A percentile compares a stretch with the other conserved stretches of the same genome.
Evolutionary conservation across 108 stramenopile species (phyloP).

Genomic region (Nitzschia sp.): DNA sequence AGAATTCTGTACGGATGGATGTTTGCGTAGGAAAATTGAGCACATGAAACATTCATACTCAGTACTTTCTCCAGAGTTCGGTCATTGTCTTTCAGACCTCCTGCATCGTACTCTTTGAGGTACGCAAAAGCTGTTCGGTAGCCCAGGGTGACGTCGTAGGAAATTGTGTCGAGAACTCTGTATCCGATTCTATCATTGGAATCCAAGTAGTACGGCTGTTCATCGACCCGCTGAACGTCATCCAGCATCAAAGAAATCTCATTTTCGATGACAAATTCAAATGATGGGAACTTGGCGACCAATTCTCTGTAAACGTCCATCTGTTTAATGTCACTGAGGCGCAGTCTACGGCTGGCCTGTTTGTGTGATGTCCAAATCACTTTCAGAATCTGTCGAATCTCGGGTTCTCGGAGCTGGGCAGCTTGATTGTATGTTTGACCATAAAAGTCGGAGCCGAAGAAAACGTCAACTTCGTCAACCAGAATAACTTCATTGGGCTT

Average conservation of each 20-base stretch:
- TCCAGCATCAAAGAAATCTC: constrained; percentile 59
- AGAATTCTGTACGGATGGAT: constrained; percentile 57
- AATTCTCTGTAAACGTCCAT: constrained; percentile 42
- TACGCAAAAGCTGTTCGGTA: constrained; percentile 65
- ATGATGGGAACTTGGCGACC: constrained; percentile 35
- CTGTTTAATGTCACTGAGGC: constrained; percentile 40
- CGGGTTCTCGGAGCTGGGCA: constrained; percentile 46
- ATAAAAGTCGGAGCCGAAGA: constrained; percentile 68
- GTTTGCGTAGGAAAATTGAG: constrained; percentile 71
- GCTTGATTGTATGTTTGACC: constrained; percentile 71
- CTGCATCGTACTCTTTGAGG: constrained; percentile 46
- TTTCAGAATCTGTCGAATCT: constrained; percentile 43
- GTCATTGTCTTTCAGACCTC: constrained; percentile 39
- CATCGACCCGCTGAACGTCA: constrained; percentile 54
- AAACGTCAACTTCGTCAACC: constrained; percentile 71
- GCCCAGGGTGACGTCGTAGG: constrained; percentile 54
- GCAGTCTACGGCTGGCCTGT: constrained; percentile 30
- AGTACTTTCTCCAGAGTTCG: constrained; percentile 32
- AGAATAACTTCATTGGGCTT: constrained; percentile 48
- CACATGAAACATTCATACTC: constrained; percentile 60
- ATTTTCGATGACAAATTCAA: constrained; percentile 49
- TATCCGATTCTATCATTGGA: constrained; percentile 52
- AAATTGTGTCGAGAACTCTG: constrained; percentile 63
- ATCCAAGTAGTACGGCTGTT: constrained; percentile 49
- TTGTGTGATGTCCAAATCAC: constrained; percentile 42